Percentiles rank a stretch among this genome's conserved stretches.
phyloP scores from a whole-genome alignment of 352 stramenopile species.

The Lagenidium giganteum region DNA sequence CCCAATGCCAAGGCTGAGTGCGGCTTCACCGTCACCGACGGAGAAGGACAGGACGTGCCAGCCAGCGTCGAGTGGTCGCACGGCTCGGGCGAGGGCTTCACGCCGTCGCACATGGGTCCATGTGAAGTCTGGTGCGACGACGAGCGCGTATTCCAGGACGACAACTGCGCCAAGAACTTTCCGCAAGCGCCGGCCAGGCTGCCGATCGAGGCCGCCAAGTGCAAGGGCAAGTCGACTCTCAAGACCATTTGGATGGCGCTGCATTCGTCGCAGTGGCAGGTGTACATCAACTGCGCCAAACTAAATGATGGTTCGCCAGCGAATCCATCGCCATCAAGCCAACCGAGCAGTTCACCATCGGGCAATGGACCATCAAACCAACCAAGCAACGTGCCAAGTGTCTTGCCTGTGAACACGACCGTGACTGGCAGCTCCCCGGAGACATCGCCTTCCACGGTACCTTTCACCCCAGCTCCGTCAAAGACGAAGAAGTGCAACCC shows the following conservation, averaged over 20 bases:
- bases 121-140: constrained; percentile 21
- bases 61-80: neutral
- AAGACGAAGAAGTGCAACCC: too few species aligned
- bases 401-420: too few species aligned
- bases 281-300: constrained; percentile 14
- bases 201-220: constrained; percentile 13
- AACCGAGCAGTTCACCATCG: too few species aligned
- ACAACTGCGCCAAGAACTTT: constrained; percentile 14
- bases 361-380: too few species aligned
- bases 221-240: constrained; percentile 14
- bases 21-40: neutral
- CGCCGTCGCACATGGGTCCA: constrained; percentile 4
- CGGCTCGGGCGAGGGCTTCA: neutral
- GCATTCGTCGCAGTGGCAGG: constrained; percentile 20
- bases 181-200: constrained; percentile 8
- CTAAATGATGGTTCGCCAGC: constrained; percentile 8
- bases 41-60: neutral
- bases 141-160: constrained; percentile 12
- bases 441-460: too few species aligned
- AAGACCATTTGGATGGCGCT: constrained; percentile 34
- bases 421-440: too few species aligned
- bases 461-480: too few species aligned
- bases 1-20: constrained; percentile 1
- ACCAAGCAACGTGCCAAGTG: too few species aligned
- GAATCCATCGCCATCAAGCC: too few species aligned